phyloP scores from a whole-genome alignment of 2,329 filamentous ascomycete species.

The Calonectria pseudoreteaudii region DNA sequence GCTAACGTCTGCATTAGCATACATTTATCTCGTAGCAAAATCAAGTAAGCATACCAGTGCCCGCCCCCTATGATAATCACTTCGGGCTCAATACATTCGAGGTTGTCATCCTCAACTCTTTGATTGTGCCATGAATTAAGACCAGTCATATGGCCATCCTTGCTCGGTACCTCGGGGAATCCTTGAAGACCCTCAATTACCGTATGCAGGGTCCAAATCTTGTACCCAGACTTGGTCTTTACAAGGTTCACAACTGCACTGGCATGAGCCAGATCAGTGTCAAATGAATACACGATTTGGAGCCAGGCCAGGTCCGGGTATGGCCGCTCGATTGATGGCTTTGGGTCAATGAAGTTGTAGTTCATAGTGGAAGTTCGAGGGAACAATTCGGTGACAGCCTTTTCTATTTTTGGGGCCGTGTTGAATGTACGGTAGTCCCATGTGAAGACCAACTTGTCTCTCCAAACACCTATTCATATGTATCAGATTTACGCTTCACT shows the following conservation, averaged over 20 bases:
- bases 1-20: not conserved
- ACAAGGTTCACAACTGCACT: not conserved
- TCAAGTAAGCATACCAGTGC: not conserved
- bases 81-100: not conserved
- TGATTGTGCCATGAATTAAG: not conserved
- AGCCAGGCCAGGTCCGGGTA: not conserved
- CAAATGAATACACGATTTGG: not conserved
- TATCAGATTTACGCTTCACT: not conserved
- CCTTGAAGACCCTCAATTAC: not conserved
- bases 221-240: not conserved
- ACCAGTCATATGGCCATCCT: not conserved
- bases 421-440: not conserved
- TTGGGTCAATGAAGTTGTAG: not conserved
- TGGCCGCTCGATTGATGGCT: not conserved
- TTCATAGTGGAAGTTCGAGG: not conserved
- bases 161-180: not conserved
- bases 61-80: not conserved
- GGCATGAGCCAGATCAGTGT: not conserved
- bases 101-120: not conserved
- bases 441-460: not conserved
- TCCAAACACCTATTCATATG: not conserved
- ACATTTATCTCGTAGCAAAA: not conserved
- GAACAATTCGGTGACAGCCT: not conserved
- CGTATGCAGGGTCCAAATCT: not conserved
- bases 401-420: not conserved